These are phyloP conservation scores for Trichoderma polysporum DNA, from an alignment of 2,329 filamentous ascomycete genomes.

Conservation along the genomic window DNA sequence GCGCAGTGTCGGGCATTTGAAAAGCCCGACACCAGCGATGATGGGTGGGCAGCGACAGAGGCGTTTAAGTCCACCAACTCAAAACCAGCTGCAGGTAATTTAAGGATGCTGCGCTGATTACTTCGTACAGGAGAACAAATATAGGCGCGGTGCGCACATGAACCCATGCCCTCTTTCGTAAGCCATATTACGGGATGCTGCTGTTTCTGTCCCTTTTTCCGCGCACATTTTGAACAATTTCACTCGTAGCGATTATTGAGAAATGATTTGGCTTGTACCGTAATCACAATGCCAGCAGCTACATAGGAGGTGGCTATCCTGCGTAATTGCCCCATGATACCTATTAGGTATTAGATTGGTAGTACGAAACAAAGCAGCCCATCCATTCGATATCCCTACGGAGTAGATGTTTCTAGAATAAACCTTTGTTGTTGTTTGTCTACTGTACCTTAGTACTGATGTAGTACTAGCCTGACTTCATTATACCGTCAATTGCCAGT, in stretches of 20 bases:
- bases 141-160: not conserved
- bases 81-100: not conserved
- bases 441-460: too few relatives aligned
- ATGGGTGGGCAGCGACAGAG: constrained; percentile 9
- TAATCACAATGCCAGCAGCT: not conserved
- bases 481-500: not conserved
- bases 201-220: too few relatives aligned
- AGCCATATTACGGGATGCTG: not conserved
- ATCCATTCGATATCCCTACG: not conserved
- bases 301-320: too few relatives aligned
- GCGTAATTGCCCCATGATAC: too few relatives aligned
- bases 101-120: not conserved
- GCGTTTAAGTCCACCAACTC: not conserved
- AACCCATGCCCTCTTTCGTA: not conserved
- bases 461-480: not conserved
- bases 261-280: not conserved
- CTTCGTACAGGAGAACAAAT: not conserved
- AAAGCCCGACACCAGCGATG: constrained; percentile 7
- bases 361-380: too few relatives aligned
- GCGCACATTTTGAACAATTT: not conserved
- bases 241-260: too few relatives aligned
- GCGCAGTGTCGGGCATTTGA: constrained; percentile 12
- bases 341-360: too few relatives aligned
- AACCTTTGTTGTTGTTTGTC: not conserved
- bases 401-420: not conserved